A percentile compares a stretch with the other conserved stretches of the same genome.
Conservation (phyloP, 1,284 basidiomycete genomes). For the Ustilago crameri region DNA sequence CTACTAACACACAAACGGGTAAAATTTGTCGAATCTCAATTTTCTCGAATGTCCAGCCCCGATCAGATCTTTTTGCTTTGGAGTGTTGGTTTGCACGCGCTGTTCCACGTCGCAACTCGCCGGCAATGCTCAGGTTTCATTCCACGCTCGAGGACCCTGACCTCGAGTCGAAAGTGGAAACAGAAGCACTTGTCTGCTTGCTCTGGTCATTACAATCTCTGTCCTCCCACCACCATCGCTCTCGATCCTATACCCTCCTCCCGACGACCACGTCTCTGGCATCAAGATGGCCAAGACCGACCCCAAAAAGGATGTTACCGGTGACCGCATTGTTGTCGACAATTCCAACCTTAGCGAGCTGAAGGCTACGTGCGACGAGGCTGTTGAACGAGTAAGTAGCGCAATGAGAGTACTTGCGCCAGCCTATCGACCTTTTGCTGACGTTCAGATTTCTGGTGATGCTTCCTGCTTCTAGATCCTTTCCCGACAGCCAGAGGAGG, state of each 20-base stretch:
- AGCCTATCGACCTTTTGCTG: no score
- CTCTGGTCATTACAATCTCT: no score
- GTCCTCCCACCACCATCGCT: not conserved
- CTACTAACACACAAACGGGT: no score
- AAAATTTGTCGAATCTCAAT: no score
- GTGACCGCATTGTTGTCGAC: constrained; percentile 57
- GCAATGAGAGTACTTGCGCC: not conserved
- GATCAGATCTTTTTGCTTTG: no score
- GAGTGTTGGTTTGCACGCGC: no score
- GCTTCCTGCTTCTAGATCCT: constrained; percentile 14
- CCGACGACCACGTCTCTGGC: not conserved
- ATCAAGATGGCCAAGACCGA: constrained; percentile 17
- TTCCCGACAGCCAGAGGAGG: constrained; percentile 34
- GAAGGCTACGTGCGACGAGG: constrained; percentile 62
- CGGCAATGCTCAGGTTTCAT: not conserved
- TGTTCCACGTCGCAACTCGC: constrained; percentile 16
- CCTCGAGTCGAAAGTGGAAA: not conserved
- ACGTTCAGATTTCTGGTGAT: not conserved
- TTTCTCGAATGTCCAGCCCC: no score
- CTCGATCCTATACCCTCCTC: not conserved
- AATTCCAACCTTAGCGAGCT: constrained; percentile 59
- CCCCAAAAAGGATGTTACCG: not conserved
- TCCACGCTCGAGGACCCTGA: constrained; percentile 1
- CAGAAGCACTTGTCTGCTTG: no score
- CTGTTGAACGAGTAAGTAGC: constrained; percentile 54